phyloP scores from a whole-genome alignment of 1,284 basidiomycete genomes.

The Rhodofomes roseus region DNA sequence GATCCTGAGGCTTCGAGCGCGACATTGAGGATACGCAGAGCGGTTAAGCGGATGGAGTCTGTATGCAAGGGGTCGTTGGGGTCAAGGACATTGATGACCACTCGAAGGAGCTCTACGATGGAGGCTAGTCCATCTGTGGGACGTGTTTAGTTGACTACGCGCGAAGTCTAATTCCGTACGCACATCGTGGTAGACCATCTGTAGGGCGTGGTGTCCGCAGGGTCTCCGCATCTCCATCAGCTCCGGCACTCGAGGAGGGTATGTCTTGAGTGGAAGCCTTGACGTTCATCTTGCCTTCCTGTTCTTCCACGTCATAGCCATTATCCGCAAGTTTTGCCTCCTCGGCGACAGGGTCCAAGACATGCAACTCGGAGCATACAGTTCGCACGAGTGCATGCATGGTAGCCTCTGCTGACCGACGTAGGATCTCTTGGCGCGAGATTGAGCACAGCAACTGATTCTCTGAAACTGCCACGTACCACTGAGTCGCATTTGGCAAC shows the following conservation, averaged over 20 bases:
- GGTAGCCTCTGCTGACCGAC: slow-evolving; percentile 91
- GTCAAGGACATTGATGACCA: slow-evolving; percentile 93
- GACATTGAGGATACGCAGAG: slow-evolving; percentile 86
- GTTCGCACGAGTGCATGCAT: slow-evolving; percentile 87
- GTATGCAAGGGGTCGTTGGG: slow-evolving; percentile 95
- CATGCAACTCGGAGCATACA: slow-evolving; percentile 74
- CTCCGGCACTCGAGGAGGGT: background rate
- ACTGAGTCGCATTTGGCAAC: slow-evolving; percentile 93
- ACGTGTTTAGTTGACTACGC: background rate
- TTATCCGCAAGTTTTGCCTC: slow-evolving; percentile 56
- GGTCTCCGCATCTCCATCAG: background rate
- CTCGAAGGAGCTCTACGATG: slow-evolving; percentile 89
- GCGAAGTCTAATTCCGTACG: background rate
- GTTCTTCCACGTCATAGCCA: slow-evolving; percentile 47
- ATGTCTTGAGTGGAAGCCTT: slow-evolving; percentile 3
- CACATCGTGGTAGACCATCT: slow-evolving; percentile 14
- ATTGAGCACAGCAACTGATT: slow-evolving; percentile 7
- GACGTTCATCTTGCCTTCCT: slow-evolving; percentile 61
- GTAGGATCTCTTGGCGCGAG: slow-evolving; percentile 65
- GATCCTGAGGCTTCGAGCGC: slow-evolving; percentile 85
- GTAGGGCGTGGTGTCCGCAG: slow-evolving; percentile 2
- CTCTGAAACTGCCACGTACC: slow-evolving; percentile 49
- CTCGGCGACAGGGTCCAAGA: slow-evolving; percentile 62
- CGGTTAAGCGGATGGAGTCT: slow-evolving; percentile 91
- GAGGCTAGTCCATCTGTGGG: slow-evolving; percentile 84